Evolutionary conservation across 2,329 filamentous ascomycete species (phyloP).

Genomic region (Alternaria triticina): DNA sequence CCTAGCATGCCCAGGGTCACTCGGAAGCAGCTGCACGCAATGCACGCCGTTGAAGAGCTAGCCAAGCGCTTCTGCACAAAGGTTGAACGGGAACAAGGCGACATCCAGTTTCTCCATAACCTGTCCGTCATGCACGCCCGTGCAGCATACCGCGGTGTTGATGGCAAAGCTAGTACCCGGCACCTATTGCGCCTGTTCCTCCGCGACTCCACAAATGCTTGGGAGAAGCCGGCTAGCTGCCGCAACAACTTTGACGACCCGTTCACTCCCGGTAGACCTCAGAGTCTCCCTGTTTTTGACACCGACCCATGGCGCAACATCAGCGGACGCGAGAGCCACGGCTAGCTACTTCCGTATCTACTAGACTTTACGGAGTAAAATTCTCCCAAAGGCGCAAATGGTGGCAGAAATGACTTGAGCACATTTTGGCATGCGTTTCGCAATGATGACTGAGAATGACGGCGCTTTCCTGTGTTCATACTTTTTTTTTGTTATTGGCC

Average conservation of each 20-base stretch:
- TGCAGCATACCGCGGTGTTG: constrained; percentile 37
- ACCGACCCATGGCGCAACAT: constrained; percentile 47
- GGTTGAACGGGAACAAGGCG: constrained; percentile 44
- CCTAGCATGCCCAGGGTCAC: constrained; percentile 39
- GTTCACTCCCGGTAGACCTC: constrained; percentile 36
- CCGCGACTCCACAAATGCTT: constrained; percentile 41
- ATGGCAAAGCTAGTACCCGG: constrained; percentile 33
- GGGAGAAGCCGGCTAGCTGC: constrained; percentile 40
- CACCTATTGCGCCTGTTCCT: constrained; percentile 49
- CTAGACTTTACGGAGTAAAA: background rate
- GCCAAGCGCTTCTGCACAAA: constrained; percentile 37
- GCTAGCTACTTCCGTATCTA: constrained; percentile 21
- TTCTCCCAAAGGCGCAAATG: background rate
- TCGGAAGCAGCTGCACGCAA: constrained; percentile 35
- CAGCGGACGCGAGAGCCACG: constrained; percentile 48
- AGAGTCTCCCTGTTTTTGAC: constrained; percentile 44
- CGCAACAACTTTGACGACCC: constrained; percentile 41
- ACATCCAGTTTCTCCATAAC: constrained; percentile 48
- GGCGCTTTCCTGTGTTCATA: background rate
- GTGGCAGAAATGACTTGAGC: background rate
- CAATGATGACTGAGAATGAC: background rate
- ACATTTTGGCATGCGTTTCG: background rate
- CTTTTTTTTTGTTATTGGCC: background rate
- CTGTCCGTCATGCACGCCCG: constrained; percentile 47
- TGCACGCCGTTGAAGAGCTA: constrained; percentile 37